Conservation (phyloP, 768 basidiomycete genomes). For the Piloderma croceum region DNA sequence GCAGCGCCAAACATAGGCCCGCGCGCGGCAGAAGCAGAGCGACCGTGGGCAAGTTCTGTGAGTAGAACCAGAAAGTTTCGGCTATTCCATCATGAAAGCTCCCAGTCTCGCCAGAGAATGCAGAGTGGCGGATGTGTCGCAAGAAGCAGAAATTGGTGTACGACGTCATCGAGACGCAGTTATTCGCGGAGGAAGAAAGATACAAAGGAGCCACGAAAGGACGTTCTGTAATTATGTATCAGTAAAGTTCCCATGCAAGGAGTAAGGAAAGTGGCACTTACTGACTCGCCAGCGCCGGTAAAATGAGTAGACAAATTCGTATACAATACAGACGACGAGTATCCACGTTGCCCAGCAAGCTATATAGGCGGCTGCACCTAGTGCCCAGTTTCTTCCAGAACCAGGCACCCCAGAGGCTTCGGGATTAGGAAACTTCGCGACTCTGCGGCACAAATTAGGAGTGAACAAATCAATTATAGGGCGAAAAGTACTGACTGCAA, state of each 20-base stretch:
- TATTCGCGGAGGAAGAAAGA: conserved; percentile 73
- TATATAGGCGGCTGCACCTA: conserved; percentile 78
- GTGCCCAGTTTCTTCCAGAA: conserved; percentile 73
- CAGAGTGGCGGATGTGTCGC: conserved; percentile 68
- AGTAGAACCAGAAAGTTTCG: conserved; percentile 80
- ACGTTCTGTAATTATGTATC: conserved; percentile 49
- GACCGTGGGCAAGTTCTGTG: conserved; percentile 81
- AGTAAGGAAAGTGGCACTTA: conserved; percentile 39
- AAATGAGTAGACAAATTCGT: conserved; percentile 75
- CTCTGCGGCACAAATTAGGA: conserved; percentile 36
- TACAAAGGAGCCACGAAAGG: conserved; percentile 81
- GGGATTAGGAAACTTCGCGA: conserved; percentile 70
- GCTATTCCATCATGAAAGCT: conserved; percentile 56
- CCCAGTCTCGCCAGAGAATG: conserved; percentile 49
- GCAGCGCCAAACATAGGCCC: conserved; percentile 63
- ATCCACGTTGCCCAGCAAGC: conserved; percentile 78
- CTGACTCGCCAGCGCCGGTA: conserved; percentile 72
- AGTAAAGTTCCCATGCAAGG: conserved; percentile 10
- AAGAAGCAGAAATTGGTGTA: conserved; percentile 84
- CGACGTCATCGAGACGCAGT: conserved; percentile 68
- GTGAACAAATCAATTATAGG: conserved; percentile 1
- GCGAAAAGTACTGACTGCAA: conserved; percentile 59
- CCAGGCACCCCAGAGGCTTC: conserved; percentile 62
- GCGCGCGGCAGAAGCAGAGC: conserved; percentile 80
- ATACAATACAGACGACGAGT: conserved; percentile 64